Conservation (phyloP, 352 stramenopile genomes). For the Globisporangium barbulae region DNA sequence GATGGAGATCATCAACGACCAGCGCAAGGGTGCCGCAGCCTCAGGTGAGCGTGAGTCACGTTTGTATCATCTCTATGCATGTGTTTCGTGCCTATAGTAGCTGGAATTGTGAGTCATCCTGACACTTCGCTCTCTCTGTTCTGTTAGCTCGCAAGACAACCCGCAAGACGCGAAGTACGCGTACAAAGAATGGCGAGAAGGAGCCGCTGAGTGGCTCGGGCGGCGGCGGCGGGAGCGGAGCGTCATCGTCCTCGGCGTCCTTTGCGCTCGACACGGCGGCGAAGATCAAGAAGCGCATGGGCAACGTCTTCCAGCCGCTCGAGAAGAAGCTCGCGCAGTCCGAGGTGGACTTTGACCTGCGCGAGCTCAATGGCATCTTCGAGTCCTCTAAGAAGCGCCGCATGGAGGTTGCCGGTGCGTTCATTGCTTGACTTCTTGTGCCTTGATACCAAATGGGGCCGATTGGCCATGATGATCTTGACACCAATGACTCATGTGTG, state of each 20-base stretch:
- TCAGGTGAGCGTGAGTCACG: slow-evolving; percentile 17
- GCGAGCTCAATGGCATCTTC: slow-evolving; percentile 48
- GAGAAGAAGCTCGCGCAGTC: slow-evolving; percentile 70
- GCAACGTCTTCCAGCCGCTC: slow-evolving; percentile 64
- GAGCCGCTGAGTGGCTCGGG: neutral
- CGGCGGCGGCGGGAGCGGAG: neutral
- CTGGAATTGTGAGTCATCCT: neutral
- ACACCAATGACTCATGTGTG: neutral
- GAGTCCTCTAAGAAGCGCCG: slow-evolving; percentile 65
- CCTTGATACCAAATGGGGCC: neutral
- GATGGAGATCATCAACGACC: slow-evolving; percentile 78
- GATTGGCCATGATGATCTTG: neutral
- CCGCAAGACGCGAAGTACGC: slow-evolving; percentile 72
- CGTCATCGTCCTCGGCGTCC: slow-evolving; percentile 1
- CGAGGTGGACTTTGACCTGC: slow-evolving; percentile 69
- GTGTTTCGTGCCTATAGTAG: neutral
- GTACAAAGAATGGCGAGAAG: slow-evolving; percentile 46
- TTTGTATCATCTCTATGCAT: neutral
- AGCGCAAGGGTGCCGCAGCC: slow-evolving; percentile 54
- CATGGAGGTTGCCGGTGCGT: slow-evolving; percentile 33
- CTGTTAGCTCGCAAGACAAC: slow-evolving; percentile 55
- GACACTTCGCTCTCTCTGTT: neutral
- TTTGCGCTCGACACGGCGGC: slow-evolving; percentile 49
- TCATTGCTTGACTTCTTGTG: slow-evolving; percentile 1
- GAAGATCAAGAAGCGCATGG: slow-evolving; percentile 69